Percentiles rank a stretch among this genome's conserved stretches.
Evolutionary conservation across 2,329 filamentous ascomycete species (phyloP).

Genomic region (Trichophyton simii): DNA sequence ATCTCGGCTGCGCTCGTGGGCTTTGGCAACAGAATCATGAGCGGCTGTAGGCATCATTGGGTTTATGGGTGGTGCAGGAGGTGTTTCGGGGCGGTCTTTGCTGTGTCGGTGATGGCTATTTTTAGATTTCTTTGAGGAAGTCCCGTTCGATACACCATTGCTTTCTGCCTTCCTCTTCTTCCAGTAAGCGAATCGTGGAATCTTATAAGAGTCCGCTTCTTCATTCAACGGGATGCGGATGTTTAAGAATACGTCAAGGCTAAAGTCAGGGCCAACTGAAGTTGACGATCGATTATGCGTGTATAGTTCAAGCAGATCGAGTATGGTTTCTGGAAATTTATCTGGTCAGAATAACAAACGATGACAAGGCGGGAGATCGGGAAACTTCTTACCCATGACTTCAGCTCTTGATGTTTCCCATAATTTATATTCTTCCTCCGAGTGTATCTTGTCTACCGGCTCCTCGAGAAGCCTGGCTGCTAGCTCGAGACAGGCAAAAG

Average conservation of each 20-base stretch:
- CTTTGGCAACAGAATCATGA: constrained; percentile 33
- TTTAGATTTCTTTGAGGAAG: constrained; percentile 12
- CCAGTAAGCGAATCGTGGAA: constrained; percentile 53
- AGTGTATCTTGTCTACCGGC: constrained; percentile 40
- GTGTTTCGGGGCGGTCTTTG: constrained; percentile 13
- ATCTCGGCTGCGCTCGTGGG: constrained; percentile 41
- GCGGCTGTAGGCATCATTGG: constrained; percentile 37
- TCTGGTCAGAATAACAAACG: constrained; percentile 23
- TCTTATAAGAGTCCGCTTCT: constrained; percentile 52
- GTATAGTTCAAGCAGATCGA: constrained; percentile 86
- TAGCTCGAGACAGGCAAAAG: constrained; percentile 68
- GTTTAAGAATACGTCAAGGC: constrained; percentile 67
- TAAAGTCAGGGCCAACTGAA: constrained; percentile 58
- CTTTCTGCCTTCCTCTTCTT: constrained; percentile 18
- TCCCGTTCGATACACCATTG: constrained; percentile 15
- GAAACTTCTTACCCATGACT: constrained; percentile 33
- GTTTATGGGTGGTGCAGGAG: constrained; percentile 18
- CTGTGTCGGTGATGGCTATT: constrained; percentile 4
- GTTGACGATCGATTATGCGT: constrained; percentile 69
- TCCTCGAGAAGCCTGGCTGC: constrained; percentile 55
- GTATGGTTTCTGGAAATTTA: constrained; percentile 55
- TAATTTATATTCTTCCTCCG: constrained; percentile 37
- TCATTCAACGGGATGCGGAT: constrained; percentile 80
- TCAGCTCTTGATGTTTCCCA: constrained; percentile 36
- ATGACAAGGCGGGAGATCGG: background rate